A percentile compares a stretch with the other conserved stretches of the same genome.
Evolutionary conservation across 83 land plant genomes (phyloP).

Genomic region (Larix sibirica): DNA sequence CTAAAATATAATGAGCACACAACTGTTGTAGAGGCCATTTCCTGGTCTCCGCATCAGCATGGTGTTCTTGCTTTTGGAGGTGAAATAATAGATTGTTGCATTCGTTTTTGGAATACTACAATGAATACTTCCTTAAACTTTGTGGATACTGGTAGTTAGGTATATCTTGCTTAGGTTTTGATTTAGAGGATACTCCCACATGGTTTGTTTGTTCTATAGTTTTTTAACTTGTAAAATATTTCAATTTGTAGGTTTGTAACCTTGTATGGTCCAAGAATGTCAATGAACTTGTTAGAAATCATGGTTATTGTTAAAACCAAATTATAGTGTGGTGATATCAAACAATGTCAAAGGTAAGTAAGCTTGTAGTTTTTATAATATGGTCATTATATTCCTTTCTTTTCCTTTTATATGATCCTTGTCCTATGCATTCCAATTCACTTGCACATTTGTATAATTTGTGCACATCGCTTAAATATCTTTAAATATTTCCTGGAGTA

Average conservation of each 20-base stretch:
- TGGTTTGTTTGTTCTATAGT: too few relatives aligned
- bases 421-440: too few relatives aligned
- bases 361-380: background rate
- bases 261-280: constrained; percentile 96
- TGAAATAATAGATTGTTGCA: constrained; percentile 96
- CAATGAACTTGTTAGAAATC: constrained; percentile 94
- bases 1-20: constrained; percentile 84
- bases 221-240: background rate
- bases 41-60: constrained; percentile 99
- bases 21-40: constrained; percentile 98
- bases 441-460: too few relatives aligned
- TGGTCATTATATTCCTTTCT: too few relatives aligned
- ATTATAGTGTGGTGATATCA: constrained; percentile 96
- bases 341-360: constrained; percentile 81
- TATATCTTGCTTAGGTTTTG: constrained; percentile 18
- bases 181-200: too few relatives aligned
- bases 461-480: too few relatives aligned
- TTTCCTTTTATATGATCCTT: too few relatives aligned
- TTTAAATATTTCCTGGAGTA: too few relatives aligned
- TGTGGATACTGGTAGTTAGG: constrained; percentile 98
- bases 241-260: constrained; percentile 74
- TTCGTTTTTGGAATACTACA: constrained; percentile 96
- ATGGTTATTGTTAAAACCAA: constrained; percentile 93
- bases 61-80: constrained; percentile 98
- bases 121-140: constrained; percentile 71